Evolutionary conservation across 1,284 basidiomycete species (phyloP).

Genomic region (Takashimella tepidaria): DNA sequence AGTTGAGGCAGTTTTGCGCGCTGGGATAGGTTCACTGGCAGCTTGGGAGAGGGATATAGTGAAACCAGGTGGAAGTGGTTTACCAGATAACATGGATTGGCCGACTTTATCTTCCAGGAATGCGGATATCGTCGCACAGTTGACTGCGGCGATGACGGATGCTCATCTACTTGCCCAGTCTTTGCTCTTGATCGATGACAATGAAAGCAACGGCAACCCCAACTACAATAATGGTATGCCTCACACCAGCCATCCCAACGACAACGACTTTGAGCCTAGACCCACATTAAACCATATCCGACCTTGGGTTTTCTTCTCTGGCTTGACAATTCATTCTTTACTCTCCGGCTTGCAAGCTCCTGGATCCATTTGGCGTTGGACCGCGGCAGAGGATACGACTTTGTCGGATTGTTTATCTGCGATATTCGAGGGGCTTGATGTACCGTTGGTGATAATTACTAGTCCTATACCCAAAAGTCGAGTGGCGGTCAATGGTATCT

Average conservation of each 20-base stretch:
- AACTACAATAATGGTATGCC: not conserved
- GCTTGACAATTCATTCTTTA: conserved; percentile 27
- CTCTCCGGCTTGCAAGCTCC: conserved; percentile 12
- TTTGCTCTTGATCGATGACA: conserved; percentile 29
- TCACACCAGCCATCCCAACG: not conserved
- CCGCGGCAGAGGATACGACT: not conserved
- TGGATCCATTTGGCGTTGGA: conserved; percentile 12
- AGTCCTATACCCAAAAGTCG: not conserved
- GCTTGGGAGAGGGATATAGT: conserved; percentile 20
- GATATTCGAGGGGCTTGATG: not conserved
- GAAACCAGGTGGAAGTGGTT: not conserved
- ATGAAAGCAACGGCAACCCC: not conserved
- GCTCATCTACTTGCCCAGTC: conserved; percentile 35
- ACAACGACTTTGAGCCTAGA: no score
- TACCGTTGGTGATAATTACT: not conserved
- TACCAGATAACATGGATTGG: conserved; percentile 7
- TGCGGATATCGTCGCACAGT: conserved; percentile 66
- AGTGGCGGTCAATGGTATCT: no score
- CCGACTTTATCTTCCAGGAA: conserved; percentile 53
- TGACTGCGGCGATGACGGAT: conserved; percentile 54
- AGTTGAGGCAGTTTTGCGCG: conserved; percentile 59
- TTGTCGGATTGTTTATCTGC: not conserved
- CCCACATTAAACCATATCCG: conserved; percentile 22
- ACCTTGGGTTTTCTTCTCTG: conserved; percentile 36
- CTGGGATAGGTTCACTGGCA: conserved; percentile 31